A percentile compares a stretch with the other conserved stretches of the same genome.
Conservation (phyloP, 768 basidiomycete species). For the Leccinum broughii region DNA sequence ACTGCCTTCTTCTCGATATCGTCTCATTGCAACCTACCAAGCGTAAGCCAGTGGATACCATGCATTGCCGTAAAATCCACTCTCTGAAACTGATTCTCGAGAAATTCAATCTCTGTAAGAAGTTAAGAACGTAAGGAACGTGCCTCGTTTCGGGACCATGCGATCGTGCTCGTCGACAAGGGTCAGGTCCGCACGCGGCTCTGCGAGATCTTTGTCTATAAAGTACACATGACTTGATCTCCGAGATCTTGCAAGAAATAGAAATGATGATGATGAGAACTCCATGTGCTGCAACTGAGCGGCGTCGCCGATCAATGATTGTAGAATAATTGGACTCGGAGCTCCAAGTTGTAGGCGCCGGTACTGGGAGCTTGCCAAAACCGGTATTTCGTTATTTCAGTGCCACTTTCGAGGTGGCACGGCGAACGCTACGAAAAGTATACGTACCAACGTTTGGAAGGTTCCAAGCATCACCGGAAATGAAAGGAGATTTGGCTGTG, state of each 20-base stretch:
- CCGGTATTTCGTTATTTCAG: not conserved
- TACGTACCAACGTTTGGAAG: not conserved
- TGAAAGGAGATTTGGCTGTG: not conserved
- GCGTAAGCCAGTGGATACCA: not conserved
- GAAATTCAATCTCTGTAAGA: no score
- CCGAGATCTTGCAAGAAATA: not conserved
- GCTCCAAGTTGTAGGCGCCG: not conserved
- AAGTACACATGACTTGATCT: not conserved
- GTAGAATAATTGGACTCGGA: not conserved
- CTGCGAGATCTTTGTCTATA: not conserved
- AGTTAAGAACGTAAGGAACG: not conserved
- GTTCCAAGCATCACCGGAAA: not conserved
- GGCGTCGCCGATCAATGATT: not conserved
- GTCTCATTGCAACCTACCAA: not conserved
- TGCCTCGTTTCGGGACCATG: not conserved
- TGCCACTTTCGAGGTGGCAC: not conserved
- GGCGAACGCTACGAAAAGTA: not conserved
- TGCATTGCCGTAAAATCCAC: not conserved
- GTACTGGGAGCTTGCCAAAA: not conserved
- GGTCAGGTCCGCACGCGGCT: not conserved
- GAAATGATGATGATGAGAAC: not conserved
- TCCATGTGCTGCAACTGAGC: not conserved
- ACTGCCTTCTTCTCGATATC: not conserved
- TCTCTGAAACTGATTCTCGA: not conserved
- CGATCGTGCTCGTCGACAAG: not conserved